phyloP scores from a whole-genome alignment of 345 rosid species.

The Euphorbia tirucalli region DNA sequence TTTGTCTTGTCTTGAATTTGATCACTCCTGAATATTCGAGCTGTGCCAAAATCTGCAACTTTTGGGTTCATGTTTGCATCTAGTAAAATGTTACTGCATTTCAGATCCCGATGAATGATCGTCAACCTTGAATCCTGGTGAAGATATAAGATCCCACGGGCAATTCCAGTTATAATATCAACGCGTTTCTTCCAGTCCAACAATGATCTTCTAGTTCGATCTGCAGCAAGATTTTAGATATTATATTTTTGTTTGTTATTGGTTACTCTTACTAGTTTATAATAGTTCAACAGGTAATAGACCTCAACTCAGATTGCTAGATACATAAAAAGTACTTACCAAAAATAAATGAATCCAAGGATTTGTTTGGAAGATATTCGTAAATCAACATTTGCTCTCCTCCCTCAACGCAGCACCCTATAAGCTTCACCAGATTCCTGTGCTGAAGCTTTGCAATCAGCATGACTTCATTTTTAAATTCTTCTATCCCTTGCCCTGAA shows the following conservation, averaged over 20 bases:
- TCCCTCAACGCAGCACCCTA: constrained; percentile 1
- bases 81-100: background rate
- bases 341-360: constrained; percentile 21
- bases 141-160: background rate
- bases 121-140: background rate
- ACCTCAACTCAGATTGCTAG: background rate
- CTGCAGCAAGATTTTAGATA: background rate
- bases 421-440: constrained; percentile 5
- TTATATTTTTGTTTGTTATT: no score
- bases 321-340: background rate
- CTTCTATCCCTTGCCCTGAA: constrained; percentile 10
- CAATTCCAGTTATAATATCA: background rate
- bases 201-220: background rate
- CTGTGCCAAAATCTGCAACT: background rate
- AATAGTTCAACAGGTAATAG: no score
- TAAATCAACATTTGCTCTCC: background rate
- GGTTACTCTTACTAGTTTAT: no score
- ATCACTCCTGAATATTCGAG: background rate
- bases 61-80: background rate
- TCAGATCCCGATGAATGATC: background rate
- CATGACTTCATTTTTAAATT: background rate
- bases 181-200: background rate
- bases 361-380: constrained; percentile 14
- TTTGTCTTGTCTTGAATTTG: background rate
- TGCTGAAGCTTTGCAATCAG: constrained; percentile 8